Base-by-base conservation (phyloP, 345 rosid genomes). In the Dovyalis caffra region DNA sequence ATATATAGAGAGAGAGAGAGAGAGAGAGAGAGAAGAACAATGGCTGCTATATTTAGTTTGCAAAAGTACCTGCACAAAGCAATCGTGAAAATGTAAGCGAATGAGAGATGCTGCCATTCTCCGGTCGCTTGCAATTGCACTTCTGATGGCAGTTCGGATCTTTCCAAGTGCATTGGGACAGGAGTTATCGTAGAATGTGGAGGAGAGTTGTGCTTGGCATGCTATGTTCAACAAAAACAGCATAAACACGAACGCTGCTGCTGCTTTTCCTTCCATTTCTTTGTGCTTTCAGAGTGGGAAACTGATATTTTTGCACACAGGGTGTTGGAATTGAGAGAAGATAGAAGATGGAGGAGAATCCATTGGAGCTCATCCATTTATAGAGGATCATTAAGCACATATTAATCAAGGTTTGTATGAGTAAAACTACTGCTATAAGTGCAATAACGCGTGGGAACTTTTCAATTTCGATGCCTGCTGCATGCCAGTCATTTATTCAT, bases 51-150 rank as follows among this genome's bases (percentile, higher is more conserved):
- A 7, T 12, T 2, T 1, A 5, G 53, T 18, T 1, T n/a, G 21
- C 53, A 18, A 18, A 1, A 31, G n/a, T 61, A 76, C 74, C 70
- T 76, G 70, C 37, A 76, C 69, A 8, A 76, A 76, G 64, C 74
- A 76, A 28, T 76, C 70, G 5, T 76, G 73, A 45, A 76, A 76
- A 9, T 76, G 78, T 1, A 76, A 31, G 32, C 78, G 73, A 33
- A 76, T 47, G n/a, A 47, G 53, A 47, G 53, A 47, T 4, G 70
- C 79, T 8, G 74, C 74, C 79, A 76, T 76, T 64, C 79, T 62
- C 32, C 45, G 56, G 2, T 76, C 79, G 5, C 15, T 21, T 0
- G 79, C 74, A 35, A 76, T 70, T 3, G 74, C 57, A 16, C 16
- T 35, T 21, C 64, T 70, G 65, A 76, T 64, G 23, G 70, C 40